Evolutionary conservation across 768 basidiomycete genomes (phyloP).

Genomic region (Trametes cubensis): DNA sequence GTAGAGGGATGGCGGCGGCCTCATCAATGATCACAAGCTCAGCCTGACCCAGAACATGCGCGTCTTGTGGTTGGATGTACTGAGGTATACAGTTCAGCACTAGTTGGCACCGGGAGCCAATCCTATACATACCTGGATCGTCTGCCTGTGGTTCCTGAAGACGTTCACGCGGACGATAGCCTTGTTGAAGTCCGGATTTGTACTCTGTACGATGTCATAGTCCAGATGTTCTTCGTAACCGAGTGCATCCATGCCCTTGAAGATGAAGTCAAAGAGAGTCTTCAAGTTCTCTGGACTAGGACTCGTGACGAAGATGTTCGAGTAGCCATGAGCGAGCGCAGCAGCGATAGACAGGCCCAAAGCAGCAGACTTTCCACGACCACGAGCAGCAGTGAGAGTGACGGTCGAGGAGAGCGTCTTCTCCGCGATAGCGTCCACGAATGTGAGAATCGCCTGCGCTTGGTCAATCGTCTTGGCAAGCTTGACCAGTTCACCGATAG

Average conservation of each 20-base stretch:
- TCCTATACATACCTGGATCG: constrained; percentile 72
- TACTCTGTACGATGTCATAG: constrained; percentile 94
- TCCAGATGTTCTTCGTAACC: constrained; percentile 98
- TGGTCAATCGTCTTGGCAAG: constrained; percentile 93
- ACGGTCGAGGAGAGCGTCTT: constrained; percentile 95
- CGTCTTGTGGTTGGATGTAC: constrained; percentile 99
- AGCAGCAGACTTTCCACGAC: constrained; percentile 95
- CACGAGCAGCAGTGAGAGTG: constrained; percentile 91
- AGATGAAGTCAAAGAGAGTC: constrained; percentile 97
- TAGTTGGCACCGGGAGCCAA: background rate
- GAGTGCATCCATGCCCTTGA: constrained; percentile 92
- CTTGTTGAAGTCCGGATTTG: constrained; percentile 92
- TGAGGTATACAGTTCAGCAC: constrained; percentile 33
- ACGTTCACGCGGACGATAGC: constrained; percentile 95
- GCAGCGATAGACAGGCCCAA: constrained; percentile 94
- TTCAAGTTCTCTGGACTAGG: constrained; percentile 97
- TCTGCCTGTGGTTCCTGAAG: constrained; percentile 91
- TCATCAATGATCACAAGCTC: constrained; percentile 98
- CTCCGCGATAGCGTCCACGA: constrained; percentile 90
- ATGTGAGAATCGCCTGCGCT: constrained; percentile 90
- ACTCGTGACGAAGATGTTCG: constrained; percentile 97
- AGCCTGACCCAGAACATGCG: constrained; percentile 96
- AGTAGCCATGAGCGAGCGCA: constrained; percentile 90
- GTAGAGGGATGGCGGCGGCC: constrained; percentile 96
- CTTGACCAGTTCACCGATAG: constrained; percentile 86